phyloP scores from a whole-genome alignment of 306 rosid genomes.

The Cicer judaicum region DNA sequence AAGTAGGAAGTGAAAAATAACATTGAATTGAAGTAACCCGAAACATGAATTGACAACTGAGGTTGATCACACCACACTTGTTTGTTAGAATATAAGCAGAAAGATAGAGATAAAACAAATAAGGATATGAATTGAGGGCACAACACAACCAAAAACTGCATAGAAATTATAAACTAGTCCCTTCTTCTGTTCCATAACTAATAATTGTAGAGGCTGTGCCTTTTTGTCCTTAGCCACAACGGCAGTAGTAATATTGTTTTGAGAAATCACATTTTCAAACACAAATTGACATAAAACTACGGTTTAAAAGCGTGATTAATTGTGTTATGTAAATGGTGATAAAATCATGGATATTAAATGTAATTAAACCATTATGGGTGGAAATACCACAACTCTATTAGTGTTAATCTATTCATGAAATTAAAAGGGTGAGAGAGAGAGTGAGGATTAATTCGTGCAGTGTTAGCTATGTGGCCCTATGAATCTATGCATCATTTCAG shows the following conservation, averaged over 20 bases:
- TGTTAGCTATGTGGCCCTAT: constrained; percentile 62
- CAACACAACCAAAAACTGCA: constrained; percentile 26
- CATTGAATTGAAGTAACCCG: constrained; percentile 51
- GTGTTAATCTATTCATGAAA: not conserved
- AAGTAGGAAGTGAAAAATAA: constrained; percentile 35
- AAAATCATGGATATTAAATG: not conserved
- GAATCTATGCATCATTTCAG: constrained; percentile 49
- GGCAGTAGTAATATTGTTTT: too few relatives aligned
- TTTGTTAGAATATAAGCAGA: not conserved
- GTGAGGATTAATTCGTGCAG: constrained; percentile 37
- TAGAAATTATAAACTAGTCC: constrained; percentile 41
- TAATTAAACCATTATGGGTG: too few relatives aligned
- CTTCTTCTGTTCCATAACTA: constrained; percentile 40
- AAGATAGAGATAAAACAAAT: not conserved
- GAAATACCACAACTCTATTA: too few relatives aligned
- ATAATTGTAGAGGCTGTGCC: constrained; percentile 49
- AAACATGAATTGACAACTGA: constrained; percentile 61
- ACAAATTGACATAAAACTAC: too few relatives aligned
- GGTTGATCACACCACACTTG: constrained; percentile 30
- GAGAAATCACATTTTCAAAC: too few relatives aligned
- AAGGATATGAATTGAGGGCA: constrained; percentile 1
- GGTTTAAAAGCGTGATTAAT: too few relatives aligned
- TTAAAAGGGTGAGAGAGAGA: constrained; percentile 15
- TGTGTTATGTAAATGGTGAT: too few relatives aligned
- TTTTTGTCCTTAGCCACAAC: constrained; percentile 38